Evolutionary conservation across 352 stramenopile genomes (phyloP).

Genomic region (Phytophthora citrophthora): DNA sequence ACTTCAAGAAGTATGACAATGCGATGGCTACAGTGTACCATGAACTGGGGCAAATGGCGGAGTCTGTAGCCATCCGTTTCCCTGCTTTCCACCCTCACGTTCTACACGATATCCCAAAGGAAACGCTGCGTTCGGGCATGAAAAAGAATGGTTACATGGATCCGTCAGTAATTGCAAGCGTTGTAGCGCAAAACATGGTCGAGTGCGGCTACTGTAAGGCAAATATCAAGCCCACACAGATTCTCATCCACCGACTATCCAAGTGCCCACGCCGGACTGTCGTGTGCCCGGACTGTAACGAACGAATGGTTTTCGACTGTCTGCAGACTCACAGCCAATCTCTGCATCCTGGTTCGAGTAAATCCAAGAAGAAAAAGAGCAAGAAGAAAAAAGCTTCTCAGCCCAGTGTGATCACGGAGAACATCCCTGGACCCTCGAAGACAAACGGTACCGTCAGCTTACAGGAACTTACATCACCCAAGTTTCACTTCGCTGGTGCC

Average conservation of each 20-base stretch:
- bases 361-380: slow-evolving; percentile 22
- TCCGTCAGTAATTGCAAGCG: slow-evolving; percentile 26
- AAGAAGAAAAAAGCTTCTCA: slow-evolving; percentile 8
- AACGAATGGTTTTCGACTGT: slow-evolving; percentile 37
- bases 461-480: slow-evolving; percentile 15
- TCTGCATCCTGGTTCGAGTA: slow-evolving; percentile 8
- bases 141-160: slow-evolving; percentile 39
- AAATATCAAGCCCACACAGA: slow-evolving; percentile 33
- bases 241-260: slow-evolving; percentile 37
- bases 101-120: slow-evolving; percentile 23
- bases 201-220: slow-evolving; percentile 39
- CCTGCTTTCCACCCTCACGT: slow-evolving; percentile 32
- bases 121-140: slow-evolving; percentile 30
- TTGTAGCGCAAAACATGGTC: slow-evolving; percentile 28
- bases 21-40: slow-evolving; percentile 34
- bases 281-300: slow-evolving; percentile 30
- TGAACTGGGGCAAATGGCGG: slow-evolving; percentile 37
- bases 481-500: slow-evolving; percentile 34
- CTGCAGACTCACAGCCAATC: slow-evolving; percentile 28
- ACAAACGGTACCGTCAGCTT: background rate
- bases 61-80: slow-evolving; percentile 39
- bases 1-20: slow-evolving; percentile 34
- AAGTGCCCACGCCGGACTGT: slow-evolving; percentile 42
- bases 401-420: background rate
- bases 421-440: background rate